phyloP scores from a whole-genome alignment of 1,139 yeast genomes.

The Pichia sp. region DNA sequence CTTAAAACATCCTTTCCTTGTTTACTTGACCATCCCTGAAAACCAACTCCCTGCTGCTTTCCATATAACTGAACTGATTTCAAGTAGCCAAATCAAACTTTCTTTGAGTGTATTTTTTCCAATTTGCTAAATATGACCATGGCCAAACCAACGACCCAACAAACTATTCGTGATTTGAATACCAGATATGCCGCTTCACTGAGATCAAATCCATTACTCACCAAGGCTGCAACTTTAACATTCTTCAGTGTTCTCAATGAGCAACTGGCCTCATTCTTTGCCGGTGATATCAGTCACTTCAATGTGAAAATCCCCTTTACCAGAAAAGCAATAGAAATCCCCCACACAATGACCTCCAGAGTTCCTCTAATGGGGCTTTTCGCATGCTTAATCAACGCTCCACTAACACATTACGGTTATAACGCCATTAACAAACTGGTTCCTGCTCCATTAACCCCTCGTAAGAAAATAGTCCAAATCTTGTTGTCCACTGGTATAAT shows the following conservation, averaged over 20 bases:
- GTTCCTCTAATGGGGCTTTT: slow-evolving; percentile 63
- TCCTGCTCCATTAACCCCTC: slow-evolving; percentile 31
- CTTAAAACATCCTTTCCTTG: too few species aligned
- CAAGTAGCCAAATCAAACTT: too few species aligned
- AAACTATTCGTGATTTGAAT: slow-evolving; percentile 1
- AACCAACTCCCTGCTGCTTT: too few species aligned
- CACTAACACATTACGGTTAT: slow-evolving; percentile 61
- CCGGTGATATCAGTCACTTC: slow-evolving; percentile 28
- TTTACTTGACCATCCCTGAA: too few species aligned
- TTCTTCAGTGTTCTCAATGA: slow-evolving; percentile 52
- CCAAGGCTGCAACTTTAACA: slow-evolving; percentile 56
- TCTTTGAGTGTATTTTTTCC: too few species aligned
- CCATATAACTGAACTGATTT: too few species aligned
- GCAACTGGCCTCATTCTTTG: slow-evolving; percentile 43
- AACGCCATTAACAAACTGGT: slow-evolving; percentile 36
- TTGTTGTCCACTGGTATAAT: slow-evolving; percentile 52
- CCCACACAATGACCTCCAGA: slow-evolving; percentile 38
- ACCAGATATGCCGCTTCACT: slow-evolving; percentile 1
- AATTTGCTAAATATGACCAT: too few species aligned
- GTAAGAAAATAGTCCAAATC: slow-evolving; percentile 47
- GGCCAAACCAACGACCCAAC: too few species aligned
- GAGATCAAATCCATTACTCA: slow-evolving; percentile 39
- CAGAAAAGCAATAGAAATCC: slow-evolving; percentile 17
- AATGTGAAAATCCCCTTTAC: slow-evolving; percentile 4
- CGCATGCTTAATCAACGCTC: slow-evolving; percentile 65